A percentile compares a stretch with the other conserved stretches of the same genome.
These are phyloP conservation scores for Verticillium nubilum DNA, from an alignment of 2,329 filamentous ascomycete species.

Conservation along the genomic window DNA sequence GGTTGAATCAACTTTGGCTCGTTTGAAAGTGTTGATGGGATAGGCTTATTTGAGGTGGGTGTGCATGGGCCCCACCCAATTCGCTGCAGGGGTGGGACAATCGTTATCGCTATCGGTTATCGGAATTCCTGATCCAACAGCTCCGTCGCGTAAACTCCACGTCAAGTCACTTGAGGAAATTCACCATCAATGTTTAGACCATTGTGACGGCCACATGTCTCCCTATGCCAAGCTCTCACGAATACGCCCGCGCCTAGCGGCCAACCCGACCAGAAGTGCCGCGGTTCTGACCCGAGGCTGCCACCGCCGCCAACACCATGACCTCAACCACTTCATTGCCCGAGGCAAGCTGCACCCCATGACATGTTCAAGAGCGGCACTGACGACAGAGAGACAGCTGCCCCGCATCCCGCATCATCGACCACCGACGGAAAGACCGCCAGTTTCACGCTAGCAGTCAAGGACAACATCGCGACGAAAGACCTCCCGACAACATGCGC, in stretches of 20 bases:
- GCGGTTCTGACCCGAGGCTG: neutral
- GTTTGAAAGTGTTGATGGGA: no score
- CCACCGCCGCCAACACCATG: neutral
- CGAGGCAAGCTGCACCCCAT: neutral
- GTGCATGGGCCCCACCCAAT: no score
- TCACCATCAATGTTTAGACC: neutral
- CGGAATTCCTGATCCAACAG: neutral
- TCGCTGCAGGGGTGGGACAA: neutral
- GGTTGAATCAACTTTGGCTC: no score
- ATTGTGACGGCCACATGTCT: conserved; percentile 8
- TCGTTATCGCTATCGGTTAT: neutral
- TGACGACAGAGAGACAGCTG: neutral
- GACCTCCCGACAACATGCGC: conserved; percentile 74
- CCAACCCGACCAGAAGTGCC: neutral
- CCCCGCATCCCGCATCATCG: neutral
- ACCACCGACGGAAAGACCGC: neutral
- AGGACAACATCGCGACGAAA: conserved; percentile 70
- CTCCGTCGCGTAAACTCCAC: neutral
- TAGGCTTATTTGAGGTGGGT: no score
- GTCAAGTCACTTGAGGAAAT: no score
- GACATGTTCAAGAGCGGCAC: neutral
- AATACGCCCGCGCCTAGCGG: conserved; percentile 2
- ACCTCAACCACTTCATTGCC: conserved; percentile 11
- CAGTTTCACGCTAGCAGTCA: conserved; percentile 54
- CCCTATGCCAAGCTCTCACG: conserved; percentile 10